phyloP scores from a whole-genome alignment of 306 rosid species.

The Abrus precatorius region DNA sequence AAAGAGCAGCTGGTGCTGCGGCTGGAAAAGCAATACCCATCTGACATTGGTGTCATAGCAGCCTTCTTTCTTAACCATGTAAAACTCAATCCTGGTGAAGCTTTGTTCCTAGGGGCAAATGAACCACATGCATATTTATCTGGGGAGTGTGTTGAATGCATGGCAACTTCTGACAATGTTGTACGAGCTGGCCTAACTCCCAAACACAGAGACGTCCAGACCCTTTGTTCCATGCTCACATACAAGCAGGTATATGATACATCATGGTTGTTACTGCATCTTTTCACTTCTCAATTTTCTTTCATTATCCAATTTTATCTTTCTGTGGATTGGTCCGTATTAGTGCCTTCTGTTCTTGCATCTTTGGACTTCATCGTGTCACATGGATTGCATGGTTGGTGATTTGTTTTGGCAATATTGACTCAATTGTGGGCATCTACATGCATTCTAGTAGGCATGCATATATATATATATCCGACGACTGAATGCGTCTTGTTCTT shows the following conservation, averaged over 20 bases:
- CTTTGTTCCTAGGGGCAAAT: slow-evolving; percentile 82
- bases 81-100: slow-evolving; percentile 91
- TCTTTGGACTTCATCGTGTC: not conserved
- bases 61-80: slow-evolving; percentile 93
- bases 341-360: not conserved
- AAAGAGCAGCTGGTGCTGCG: slow-evolving; percentile 81
- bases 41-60: slow-evolving; percentile 83
- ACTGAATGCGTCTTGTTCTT: not conserved
- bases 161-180: slow-evolving; percentile 99
- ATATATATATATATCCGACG: not conserved
- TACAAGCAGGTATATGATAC: slow-evolving; percentile 75
- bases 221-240: slow-evolving; percentile 97
- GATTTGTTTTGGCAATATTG: slow-evolving; percentile 54
- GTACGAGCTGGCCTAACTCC: slow-evolving; percentile 98
- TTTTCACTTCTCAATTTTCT: slow-evolving; percentile 4
- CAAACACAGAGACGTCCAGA: slow-evolving; percentile 79
- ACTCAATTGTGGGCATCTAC: slow-evolving; percentile 24
- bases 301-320: not conserved
- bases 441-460: slow-evolving; percentile 26
- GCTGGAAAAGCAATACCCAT: slow-evolving; percentile 87
- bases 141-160: slow-evolving; percentile 91
- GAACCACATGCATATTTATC: slow-evolving; percentile 91
- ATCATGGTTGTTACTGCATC: slow-evolving; percentile 20
- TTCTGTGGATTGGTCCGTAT: not conserved
- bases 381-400: slow-evolving; percentile 3